Conservation (phyloP, 352 stramenopile species). For the Peronosclerospora sorghi region DNA sequence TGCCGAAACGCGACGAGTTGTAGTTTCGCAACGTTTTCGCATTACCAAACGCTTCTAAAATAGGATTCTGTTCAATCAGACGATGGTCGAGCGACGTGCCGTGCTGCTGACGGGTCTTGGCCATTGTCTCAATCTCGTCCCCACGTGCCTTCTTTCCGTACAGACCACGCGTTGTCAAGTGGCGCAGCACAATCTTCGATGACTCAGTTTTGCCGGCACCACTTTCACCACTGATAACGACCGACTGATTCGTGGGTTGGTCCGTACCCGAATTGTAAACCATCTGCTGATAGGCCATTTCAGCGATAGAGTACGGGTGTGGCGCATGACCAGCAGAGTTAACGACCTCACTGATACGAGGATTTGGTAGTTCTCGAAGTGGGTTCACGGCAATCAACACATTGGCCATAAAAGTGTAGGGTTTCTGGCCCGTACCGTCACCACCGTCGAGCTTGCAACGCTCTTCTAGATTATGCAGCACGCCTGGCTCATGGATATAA, state of each 20-base stretch:
- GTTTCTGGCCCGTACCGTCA: slow-evolving; percentile 54
- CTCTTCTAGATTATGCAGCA: slow-evolving; percentile 92
- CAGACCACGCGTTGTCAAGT: slow-evolving; percentile 78
- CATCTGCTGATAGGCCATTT: slow-evolving; percentile 89
- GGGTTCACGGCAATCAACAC: slow-evolving; percentile 89
- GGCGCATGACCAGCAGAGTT: slow-evolving; percentile 58
- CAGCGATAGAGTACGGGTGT: slow-evolving; percentile 81
- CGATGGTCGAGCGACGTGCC: slow-evolving; percentile 64
- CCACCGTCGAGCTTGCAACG: slow-evolving; percentile 80
- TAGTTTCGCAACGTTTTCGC: slow-evolving; percentile 90
- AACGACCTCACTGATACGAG: slow-evolving; percentile 66
- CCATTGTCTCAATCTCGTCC: slow-evolving; percentile 56
- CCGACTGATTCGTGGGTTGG: slow-evolving; percentile 78
- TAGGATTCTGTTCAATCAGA: slow-evolving; percentile 87
- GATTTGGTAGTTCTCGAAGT: slow-evolving; percentile 72
- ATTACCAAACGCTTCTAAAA: slow-evolving; percentile 93
- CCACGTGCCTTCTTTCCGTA: slow-evolving; percentile 76
- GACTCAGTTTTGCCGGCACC: slow-evolving; percentile 85
- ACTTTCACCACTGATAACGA: slow-evolving; percentile 81
- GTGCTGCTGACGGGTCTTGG: slow-evolving; percentile 38
- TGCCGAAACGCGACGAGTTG: slow-evolving; percentile 93
- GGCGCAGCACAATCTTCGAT: slow-evolving; percentile 85
- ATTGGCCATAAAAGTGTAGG: slow-evolving; percentile 91
- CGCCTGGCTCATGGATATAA: slow-evolving; percentile 90
- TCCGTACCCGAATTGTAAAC: slow-evolving; percentile 81